phyloP scores from a whole-genome alignment of 2,329 filamentous ascomycete species.

The Albifimbria verrucaria region DNA sequence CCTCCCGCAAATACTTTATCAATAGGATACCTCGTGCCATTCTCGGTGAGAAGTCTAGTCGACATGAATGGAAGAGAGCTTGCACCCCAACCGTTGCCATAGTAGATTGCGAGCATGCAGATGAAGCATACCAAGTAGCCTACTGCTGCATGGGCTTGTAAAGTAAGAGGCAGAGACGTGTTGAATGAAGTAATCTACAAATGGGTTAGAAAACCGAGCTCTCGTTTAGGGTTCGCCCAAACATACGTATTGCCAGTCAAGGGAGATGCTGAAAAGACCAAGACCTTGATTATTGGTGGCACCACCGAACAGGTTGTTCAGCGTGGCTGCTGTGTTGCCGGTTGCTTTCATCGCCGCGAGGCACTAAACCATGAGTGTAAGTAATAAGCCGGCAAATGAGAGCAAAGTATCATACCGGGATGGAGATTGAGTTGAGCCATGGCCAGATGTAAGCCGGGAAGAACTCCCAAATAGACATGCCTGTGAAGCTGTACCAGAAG shows the following conservation, averaged over 20 bases:
- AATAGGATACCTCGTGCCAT: slow-evolving; percentile 38
- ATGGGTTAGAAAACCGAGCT: slow-evolving; percentile 4
- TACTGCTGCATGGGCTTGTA: slow-evolving; percentile 42
- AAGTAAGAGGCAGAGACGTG: slow-evolving; percentile 48
- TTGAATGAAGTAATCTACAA: slow-evolving; percentile 49
- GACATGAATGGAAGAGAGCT: slow-evolving; percentile 53
- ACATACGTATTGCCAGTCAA: slow-evolving; percentile 56
- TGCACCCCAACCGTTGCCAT: slow-evolving; percentile 44
- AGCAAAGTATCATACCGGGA: slow-evolving; percentile 28
- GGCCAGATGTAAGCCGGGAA: slow-evolving; percentile 54
- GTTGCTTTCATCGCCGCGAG: slow-evolving; percentile 49
- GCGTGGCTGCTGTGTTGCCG: slow-evolving; percentile 36
- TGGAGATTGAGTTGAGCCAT: slow-evolving; percentile 52
- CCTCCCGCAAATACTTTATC: slow-evolving; percentile 35
- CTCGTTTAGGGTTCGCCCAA: rapidly evolving
- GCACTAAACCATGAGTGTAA: slow-evolving; percentile 24
- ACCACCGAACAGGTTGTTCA: slow-evolving; percentile 50
- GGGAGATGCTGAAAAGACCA: slow-evolving; percentile 43
- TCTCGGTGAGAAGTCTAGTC: slow-evolving; percentile 36
- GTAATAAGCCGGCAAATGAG: background rate
- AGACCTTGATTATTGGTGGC: slow-evolving; percentile 50
- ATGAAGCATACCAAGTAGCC: slow-evolving; percentile 47
- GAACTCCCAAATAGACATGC: slow-evolving; percentile 49
- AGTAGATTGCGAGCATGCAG: slow-evolving; percentile 51
- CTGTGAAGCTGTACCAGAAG: slow-evolving; percentile 48